Conservation (phyloP, 2,329 filamentous ascomycete species). For the Emergomyces orientalis region DNA sequence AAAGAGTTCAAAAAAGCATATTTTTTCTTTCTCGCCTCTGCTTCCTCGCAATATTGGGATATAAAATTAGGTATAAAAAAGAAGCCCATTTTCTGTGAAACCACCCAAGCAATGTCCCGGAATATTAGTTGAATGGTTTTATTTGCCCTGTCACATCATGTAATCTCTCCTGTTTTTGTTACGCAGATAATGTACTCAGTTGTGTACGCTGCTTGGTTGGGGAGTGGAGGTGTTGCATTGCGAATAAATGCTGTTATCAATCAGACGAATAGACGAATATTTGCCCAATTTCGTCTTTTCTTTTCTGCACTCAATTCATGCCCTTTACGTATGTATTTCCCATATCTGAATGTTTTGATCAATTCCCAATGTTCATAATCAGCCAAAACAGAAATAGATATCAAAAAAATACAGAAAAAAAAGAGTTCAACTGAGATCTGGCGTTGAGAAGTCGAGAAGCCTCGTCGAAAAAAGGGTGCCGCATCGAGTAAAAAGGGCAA, state of each 20-base stretch:
- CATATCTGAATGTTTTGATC: too few species aligned
- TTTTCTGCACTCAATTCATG: background rate
- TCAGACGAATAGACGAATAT: background rate
- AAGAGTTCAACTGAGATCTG: background rate
- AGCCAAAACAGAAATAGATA: too few species aligned
- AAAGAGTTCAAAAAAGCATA: background rate
- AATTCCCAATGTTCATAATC: too few species aligned
- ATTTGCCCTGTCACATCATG: background rate
- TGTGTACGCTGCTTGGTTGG: background rate
- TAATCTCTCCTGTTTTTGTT: background rate
- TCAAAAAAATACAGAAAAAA: too few species aligned
- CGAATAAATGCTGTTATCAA: background rate
- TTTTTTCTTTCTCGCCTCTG: background rate
- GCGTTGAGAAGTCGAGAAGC: too few species aligned
- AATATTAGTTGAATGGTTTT: background rate
- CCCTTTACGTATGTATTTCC: too few species aligned
- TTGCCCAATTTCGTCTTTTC: background rate
- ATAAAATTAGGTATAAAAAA: too few species aligned
- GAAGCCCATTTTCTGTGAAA: background rate
- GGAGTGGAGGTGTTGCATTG: background rate
- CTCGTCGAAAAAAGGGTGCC: too few species aligned
- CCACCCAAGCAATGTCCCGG: background rate
- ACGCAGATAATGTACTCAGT: background rate
- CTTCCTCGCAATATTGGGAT: background rate
- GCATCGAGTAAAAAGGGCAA: background rate